Base-by-base conservation (phyloP, 2,329 filamentous ascomycete species). In the Paraphaeosphaeria minitans region DNA sequence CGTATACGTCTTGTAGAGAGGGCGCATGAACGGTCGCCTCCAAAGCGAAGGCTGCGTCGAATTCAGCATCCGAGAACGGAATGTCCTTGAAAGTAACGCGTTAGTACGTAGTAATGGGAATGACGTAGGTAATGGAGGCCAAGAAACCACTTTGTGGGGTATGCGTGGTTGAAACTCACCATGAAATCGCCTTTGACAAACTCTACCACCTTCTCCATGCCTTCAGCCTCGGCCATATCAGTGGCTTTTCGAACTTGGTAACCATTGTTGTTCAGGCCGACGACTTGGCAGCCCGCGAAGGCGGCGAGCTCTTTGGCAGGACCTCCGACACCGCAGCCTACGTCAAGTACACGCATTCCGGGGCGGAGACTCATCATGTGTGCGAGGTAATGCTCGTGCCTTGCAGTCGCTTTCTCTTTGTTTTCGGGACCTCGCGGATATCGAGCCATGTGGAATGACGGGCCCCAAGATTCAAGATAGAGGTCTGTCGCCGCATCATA, bases 181-280 rank as follows among this genome's bases (percentile, higher is more conserved):
- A 97, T 97, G 77, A 97, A 97, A 72, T 97, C 93, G 50, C 92
- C 93, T 84, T 97, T 96, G 71, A 92, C 88, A 67, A 92, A 96
- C 58, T 83, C 83, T 63, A 96, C 80, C 80, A 29, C n/a, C 13
- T 96, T 90, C 68, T 90, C 78, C 56, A 97, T 81, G 46, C 88
- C 87, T 79, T 95, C 91, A 77, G 90, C 90, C 56, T 83, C 78
- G 2, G 92, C 91, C 74, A 96, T 95, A 54, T 84, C 82, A 10
- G 86, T 91, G 16, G 92, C 93, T 62, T 93, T 89, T 73, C 96
- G 86, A 66, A 97, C 95, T 81, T 97, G 93, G 82, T 97, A 97
- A 80, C 96, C 92, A 78, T 97, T 97, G 86, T 96, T 96, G 86
- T 97, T 97, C 75, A 97, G 81, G 42, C 93, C 93, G 19, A 90